phyloP scores from a whole-genome alignment of 2,329 filamentous ascomycete species.

The Diaporthe vexans region DNA sequence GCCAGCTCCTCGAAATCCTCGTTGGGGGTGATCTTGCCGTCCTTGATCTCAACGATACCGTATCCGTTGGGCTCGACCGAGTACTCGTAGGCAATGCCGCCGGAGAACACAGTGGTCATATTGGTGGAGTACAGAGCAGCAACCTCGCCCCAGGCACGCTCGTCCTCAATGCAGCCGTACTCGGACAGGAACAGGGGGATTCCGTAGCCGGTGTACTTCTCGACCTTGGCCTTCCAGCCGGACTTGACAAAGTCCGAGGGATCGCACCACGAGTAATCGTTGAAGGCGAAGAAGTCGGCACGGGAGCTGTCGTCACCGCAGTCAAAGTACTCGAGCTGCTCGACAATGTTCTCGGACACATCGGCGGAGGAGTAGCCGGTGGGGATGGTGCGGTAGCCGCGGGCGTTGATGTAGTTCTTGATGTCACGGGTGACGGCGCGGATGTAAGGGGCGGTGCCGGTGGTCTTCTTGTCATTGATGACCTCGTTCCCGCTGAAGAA shows the following conservation, averaged over 20 bases:
- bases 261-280: slow-evolving; percentile 91
- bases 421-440: slow-evolving; percentile 86
- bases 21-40: slow-evolving; percentile 67
- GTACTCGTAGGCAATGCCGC: slow-evolving; percentile 97
- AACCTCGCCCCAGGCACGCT: slow-evolving; percentile 86
- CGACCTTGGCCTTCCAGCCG: slow-evolving; percentile 90
- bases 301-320: slow-evolving; percentile 87
- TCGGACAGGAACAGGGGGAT: slow-evolving; percentile 95
- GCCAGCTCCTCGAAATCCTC: slow-evolving; percentile 73
- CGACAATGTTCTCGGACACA: slow-evolving; percentile 85
- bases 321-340: slow-evolving; percentile 94
- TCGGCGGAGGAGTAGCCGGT: slow-evolving; percentile 85
- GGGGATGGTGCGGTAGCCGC: slow-evolving; percentile 75
- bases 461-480: slow-evolving; percentile 77
- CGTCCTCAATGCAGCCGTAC: slow-evolving; percentile 89
- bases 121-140: slow-evolving; percentile 81
- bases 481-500: slow-evolving; percentile 90
- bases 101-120: slow-evolving; percentile 94
- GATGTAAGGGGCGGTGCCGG: slow-evolving; percentile 78
- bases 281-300: slow-evolving; percentile 86
- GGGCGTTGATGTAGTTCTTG: slow-evolving; percentile 75
- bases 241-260: slow-evolving; percentile 76
- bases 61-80: slow-evolving; percentile 83
- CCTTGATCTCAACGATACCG: slow-evolving; percentile 80
- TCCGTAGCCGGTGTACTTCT: slow-evolving; percentile 88